Evolutionary conservation across 352 stramenopile genomes (phyloP).

Genomic region (Pythium phragmiticola): DNA sequence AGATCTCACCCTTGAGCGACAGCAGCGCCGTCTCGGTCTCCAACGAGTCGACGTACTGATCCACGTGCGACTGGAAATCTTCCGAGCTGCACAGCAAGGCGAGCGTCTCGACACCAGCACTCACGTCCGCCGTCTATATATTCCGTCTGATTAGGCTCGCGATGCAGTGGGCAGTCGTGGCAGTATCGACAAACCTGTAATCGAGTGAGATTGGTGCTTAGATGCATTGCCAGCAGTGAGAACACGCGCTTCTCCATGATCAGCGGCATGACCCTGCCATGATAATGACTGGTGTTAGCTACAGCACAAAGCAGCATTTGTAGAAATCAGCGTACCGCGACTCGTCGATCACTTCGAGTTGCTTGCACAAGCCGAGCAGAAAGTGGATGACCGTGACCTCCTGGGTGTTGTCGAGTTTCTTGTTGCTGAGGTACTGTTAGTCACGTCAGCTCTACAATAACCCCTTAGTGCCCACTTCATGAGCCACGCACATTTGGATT

Average conservation of each 20-base stretch:
- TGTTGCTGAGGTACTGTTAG: constrained; percentile 58
- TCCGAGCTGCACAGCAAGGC: constrained; percentile 79
- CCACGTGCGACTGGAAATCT: constrained; percentile 75
- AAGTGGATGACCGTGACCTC: constrained; percentile 90
- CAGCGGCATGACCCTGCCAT: constrained; percentile 77
- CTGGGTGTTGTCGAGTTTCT: constrained; percentile 78
- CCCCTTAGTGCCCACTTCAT: neutral
- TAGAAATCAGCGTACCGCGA: constrained; percentile 38
- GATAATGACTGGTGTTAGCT: neutral
- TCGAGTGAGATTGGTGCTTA: constrained; percentile 52
- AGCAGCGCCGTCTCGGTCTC: constrained; percentile 57
- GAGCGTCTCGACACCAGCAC: constrained; percentile 64
- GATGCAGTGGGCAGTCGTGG: neutral
- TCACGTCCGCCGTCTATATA: constrained; percentile 43
- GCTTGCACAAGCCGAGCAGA: constrained; percentile 76
- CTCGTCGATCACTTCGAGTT: constrained; percentile 84
- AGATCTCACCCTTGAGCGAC: constrained; percentile 46
- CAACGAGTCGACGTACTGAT: constrained; percentile 59
- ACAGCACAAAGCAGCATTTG: neutral
- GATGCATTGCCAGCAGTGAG: constrained; percentile 69
- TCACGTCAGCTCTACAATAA: neutral
- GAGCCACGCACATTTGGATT: constrained; percentile 45
- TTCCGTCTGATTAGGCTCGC: neutral
- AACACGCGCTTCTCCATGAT: constrained; percentile 82
- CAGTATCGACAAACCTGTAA: constrained; percentile 26